Evolutionary conservation across 805 yeast genomes (phyloP).

Genomic region (Pichia cabralensis): DNA sequence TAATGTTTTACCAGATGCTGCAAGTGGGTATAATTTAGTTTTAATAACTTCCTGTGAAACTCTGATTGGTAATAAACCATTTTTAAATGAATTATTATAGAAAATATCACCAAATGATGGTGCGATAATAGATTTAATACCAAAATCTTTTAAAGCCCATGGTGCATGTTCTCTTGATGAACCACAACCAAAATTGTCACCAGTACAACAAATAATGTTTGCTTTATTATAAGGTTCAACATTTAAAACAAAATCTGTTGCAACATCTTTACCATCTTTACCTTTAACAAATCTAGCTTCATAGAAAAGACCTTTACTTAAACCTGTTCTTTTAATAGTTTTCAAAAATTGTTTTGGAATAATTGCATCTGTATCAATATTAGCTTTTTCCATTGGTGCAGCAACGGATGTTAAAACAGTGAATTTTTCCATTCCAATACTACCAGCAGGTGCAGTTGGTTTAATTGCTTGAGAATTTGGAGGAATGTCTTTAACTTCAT

Average conservation of each 20-base stretch:
- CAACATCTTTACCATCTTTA: conserved; percentile 57
- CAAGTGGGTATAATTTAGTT: conserved; percentile 69
- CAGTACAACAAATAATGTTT: conserved; percentile 79
- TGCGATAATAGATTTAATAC: conserved; percentile 90
- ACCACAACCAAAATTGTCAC: conserved; percentile 98
- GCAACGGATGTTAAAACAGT: conserved; percentile 70
- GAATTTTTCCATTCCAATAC: conserved; percentile 65
- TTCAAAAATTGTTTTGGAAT: conserved; percentile 97
- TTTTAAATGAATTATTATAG: conserved; percentile 94
- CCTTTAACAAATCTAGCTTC: conserved; percentile 75
- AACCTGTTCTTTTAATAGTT: conserved; percentile 95
- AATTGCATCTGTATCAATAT: conserved; percentile 96
- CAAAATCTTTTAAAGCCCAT: conserved; percentile 97
- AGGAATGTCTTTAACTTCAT: conserved; percentile 56
- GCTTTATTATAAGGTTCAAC: conserved; percentile 74
- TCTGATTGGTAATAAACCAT: conserved; percentile 89
- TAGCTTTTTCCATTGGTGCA: conserved; percentile 91
- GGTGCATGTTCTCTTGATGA: conserved; percentile 99
- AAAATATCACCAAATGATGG: conserved; percentile 98
- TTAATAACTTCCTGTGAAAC: conserved; percentile 68
- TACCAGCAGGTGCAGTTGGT: conserved; percentile 28
- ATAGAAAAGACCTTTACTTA: conserved; percentile 79
- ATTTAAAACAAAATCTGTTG: conserved; percentile 87
- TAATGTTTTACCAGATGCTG: conserved; percentile 59
- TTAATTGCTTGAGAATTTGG: conserved; percentile 26